Evolutionary conservation across 352 stramenopile species (phyloP).

Genomic region (Thalassiosira oceanica): DNA sequence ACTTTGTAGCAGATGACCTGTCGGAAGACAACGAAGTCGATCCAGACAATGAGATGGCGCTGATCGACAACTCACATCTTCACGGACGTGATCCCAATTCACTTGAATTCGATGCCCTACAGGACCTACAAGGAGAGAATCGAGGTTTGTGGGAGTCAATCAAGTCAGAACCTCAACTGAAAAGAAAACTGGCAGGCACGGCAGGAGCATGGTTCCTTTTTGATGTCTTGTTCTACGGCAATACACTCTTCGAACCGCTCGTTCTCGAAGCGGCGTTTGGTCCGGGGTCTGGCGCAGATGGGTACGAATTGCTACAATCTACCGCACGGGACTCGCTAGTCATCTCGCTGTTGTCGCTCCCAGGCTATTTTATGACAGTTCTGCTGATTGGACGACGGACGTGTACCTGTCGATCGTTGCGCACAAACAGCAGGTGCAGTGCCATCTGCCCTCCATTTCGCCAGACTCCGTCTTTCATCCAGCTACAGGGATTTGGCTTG

Average conservation of each 20-base stretch:
- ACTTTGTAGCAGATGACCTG: not conserved
- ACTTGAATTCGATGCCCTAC: too few relatives aligned
- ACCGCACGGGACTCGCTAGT: conserved; percentile 58
- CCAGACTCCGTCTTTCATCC: conserved; percentile 47
- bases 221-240: conserved; percentile 81
- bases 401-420: conserved; percentile 13
- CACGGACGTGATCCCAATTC: too few relatives aligned
- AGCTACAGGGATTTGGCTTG: conserved; percentile 59
- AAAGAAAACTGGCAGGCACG: conserved; percentile 70
- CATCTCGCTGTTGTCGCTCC: conserved; percentile 62
- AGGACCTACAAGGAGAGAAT: too few relatives aligned
- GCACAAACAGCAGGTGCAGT: conserved; percentile 29
- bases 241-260: conserved; percentile 79
- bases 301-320: conserved; percentile 40
- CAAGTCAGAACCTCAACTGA: conserved; percentile 52
- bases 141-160: conserved; percentile 44
- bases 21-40: not conserved
- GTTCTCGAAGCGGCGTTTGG: conserved; percentile 78
- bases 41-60: conserved; percentile 26
- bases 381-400: conserved; percentile 52
- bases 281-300: conserved; percentile 12
- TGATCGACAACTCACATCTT: conserved; percentile 33
- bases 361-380: conserved; percentile 64
- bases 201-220: conserved; percentile 79
- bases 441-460: conserved; percentile 32